Evolutionary conservation across 495 filamentous ascomycete genomes (phyloP), one percentile per base, ranked within the genome.

Genomic region (Penicillium canariense): DNA sequence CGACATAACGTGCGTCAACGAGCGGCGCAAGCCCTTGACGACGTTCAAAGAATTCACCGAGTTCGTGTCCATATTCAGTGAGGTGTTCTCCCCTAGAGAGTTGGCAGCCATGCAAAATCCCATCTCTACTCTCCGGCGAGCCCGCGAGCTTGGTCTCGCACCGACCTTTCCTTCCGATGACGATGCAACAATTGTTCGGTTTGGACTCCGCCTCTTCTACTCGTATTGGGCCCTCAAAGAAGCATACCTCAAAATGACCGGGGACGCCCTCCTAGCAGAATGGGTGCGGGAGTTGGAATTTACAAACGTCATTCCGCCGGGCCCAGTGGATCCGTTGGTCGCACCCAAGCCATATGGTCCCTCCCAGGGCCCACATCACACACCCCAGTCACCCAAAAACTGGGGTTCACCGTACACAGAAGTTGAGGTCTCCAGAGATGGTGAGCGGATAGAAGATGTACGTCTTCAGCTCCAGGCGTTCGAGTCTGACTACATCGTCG

Each of bases 171-270:
- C 39, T 9, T 31, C 35, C 12, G 49, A 56, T 32, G 63, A 68
- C 36, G 61, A 69, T 5, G 68, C 64, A 38, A 62, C 66, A 28
- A 23, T 20, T 3, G 47, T 64, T 6, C 52, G 75, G 38, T 81
- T 79, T 36, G 81, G 85, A 27, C 74, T 95, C 36, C 77, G 91
- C 2, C 74, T 84, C 5, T 97, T 97, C 68, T 96, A 94, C 62
- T 84, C 91, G 2, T 88, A 87, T 58, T 96, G 90, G 89, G 90
- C 87, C 50, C 77, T 94, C 49, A 88, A 94, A 59, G 91, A 96
- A 72, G 88, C 91, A 1, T 97, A 91, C 71, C 84, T 97, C 57
- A 97, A 97, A 80, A 83, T 97, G 81, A 90, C 89, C 8, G 91
- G 91, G 26, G 91, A 96, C 60, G 91, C 89, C 15, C 74, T 97